Conservation (phyloP, 108 stramenopile genomes). For the Aureococcus anophagefferens region DNA sequence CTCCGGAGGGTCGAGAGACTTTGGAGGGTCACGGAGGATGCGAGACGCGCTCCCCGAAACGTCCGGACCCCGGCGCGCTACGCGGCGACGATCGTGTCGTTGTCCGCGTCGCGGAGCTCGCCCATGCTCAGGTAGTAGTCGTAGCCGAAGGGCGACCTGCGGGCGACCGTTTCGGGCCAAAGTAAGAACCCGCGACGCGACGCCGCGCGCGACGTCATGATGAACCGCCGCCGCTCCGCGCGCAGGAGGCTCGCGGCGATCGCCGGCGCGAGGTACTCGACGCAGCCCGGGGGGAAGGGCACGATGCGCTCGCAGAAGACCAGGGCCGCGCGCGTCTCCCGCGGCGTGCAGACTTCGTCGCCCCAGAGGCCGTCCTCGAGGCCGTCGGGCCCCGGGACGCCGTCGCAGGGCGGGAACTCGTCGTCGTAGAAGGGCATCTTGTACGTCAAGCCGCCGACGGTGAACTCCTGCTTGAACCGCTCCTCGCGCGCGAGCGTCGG, state of each 20-base stretch:
- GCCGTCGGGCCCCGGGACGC: not conserved
- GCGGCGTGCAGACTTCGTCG: not conserved
- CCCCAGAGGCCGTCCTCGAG: not conserved
- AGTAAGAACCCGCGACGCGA: no score
- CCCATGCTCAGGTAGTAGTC: not conserved
- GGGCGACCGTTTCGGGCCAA: no score
- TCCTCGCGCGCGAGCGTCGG: not conserved
- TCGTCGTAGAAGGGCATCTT: not conserved
- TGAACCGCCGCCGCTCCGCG: not conserved
- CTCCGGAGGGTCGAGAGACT: no score
- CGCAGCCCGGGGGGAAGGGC: not conserved
- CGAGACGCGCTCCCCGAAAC: no score
- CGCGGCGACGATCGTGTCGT: not conserved
- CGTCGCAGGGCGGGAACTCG: not conserved
- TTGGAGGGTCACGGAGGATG: no score
- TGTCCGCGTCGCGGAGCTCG: not conserved
- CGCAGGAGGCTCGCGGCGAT: not conserved
- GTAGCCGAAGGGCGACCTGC: not conserved
- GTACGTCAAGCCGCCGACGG: not conserved
- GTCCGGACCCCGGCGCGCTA: no score
- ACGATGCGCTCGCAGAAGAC: not conserved
- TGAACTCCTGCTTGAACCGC: not conserved
- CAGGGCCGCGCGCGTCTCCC: not conserved
- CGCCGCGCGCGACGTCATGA: no score
- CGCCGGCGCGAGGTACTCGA: not conserved